These are phyloP conservation scores for Pichia thaimueangensis DNA, from an alignment of 805 yeast species.

Conservation along the genomic window DNA sequence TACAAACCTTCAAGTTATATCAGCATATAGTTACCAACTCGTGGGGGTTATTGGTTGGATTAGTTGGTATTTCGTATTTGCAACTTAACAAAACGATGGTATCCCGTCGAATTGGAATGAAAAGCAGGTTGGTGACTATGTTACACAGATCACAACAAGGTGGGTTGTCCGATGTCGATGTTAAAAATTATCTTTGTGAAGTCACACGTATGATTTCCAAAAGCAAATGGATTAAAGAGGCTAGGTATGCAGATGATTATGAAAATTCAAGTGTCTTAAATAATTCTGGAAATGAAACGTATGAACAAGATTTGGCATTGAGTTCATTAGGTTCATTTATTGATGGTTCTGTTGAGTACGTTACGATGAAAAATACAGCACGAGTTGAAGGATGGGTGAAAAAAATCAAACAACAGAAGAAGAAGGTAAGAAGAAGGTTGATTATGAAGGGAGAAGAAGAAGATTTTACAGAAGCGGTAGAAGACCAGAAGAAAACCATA, in stretches of 20 bases:
- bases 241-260: slow-evolving; percentile 23
- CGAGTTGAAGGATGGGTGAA: slow-evolving; percentile 5
- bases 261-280: slow-evolving; percentile 7
- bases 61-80: slow-evolving; percentile 52
- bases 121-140: slow-evolving; percentile 41
- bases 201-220: slow-evolving; percentile 49
- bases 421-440: too few species aligned
- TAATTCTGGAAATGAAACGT: slow-evolving; percentile 7
- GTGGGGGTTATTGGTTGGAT: slow-evolving; percentile 66
- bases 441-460: too few species aligned
- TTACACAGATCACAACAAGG: slow-evolving; percentile 51
- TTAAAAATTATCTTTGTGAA: slow-evolving; percentile 46
- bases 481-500: too few species aligned
- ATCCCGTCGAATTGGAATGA: slow-evolving; percentile 41
- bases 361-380: neutral
- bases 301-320: neutral
- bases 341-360: slow-evolving; percentile 4
- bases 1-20: slow-evolving; percentile 45
- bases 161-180: slow-evolving; percentile 41
- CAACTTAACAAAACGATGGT: slow-evolving; percentile 46
- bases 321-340: slow-evolving; percentile 9
- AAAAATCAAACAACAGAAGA: slow-evolving; percentile 1
- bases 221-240: slow-evolving; percentile 55
- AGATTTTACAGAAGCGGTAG: too few species aligned
- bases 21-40: slow-evolving; percentile 51